These are phyloP conservation scores for Carpinus fangiana DNA, from an alignment of 306 rosid species.

Conservation along the genomic window DNA sequence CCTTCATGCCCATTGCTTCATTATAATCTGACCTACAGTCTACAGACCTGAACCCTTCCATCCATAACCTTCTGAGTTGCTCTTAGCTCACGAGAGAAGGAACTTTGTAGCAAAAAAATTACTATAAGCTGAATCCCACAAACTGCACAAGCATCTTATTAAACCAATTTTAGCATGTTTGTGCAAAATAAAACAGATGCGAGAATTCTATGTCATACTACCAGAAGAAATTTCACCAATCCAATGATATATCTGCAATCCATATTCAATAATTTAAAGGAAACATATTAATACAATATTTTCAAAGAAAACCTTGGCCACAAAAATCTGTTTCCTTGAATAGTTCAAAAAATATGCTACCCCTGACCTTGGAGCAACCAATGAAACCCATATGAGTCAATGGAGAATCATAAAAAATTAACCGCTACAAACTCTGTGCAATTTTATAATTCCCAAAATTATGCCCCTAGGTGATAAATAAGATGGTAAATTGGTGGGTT, in stretches of 20 bases:
- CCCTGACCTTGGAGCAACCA: not conserved
- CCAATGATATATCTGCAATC: not conserved
- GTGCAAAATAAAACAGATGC: not conserved
- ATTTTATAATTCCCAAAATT: not conserved
- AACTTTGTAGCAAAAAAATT: no score
- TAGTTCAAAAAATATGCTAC: not conserved
- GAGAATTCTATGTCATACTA: not conserved
- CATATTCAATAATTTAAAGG: not conserved
- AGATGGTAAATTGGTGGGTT: not conserved
- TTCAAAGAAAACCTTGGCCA: not conserved
- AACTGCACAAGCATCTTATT: not conserved
- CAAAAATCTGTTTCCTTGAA: not conserved
- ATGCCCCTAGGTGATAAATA: not conserved
- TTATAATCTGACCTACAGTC: not conserved
- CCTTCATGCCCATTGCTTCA: not conserved
- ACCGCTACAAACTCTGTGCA: not conserved
- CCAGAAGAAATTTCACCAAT: not conserved
- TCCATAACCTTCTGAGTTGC: no score
- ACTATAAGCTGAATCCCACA: not conserved
- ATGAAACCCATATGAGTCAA: not conserved
- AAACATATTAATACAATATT: not conserved
- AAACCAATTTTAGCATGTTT: not conserved
- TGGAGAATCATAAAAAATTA: not conserved
- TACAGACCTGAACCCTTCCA: no score
- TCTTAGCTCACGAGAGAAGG: not conserved